Conservation (phyloP, 192 early-diverging fungal genomes). For the Ambispora gerdemannii region DNA sequence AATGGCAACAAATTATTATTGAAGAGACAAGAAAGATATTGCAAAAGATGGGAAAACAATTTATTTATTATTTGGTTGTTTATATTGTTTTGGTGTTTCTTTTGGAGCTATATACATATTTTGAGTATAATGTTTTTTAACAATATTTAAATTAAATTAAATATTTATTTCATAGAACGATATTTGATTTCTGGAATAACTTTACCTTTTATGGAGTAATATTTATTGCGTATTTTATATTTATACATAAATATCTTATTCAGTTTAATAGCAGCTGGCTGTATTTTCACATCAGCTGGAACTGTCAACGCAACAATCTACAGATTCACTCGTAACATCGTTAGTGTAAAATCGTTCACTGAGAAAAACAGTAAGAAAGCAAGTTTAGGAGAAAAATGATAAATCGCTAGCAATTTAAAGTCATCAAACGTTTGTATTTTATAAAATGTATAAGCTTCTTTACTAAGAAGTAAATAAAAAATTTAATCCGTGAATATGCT, state of each 20-base stretch:
- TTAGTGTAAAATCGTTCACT: neutral
- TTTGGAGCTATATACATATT: conserved; percentile 17
- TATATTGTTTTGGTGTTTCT: conserved; percentile 22
- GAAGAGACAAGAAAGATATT: neutral
- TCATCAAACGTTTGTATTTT: no score
- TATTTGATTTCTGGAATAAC: neutral
- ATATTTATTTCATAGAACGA: conserved; percentile 14
- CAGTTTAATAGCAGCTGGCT: neutral
- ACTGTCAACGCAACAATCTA: conserved; percentile 13
- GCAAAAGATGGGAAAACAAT: conserved; percentile 13
- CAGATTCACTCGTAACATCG: conserved; percentile 19
- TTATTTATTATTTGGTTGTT: conserved; percentile 18
- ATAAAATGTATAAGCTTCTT: no score
- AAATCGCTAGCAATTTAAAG: no score
- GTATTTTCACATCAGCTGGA: conserved; percentile 18
- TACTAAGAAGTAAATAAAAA: no score
- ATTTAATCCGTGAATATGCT: no score
- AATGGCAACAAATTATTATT: no score
- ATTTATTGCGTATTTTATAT: neutral
- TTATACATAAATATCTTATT: neutral
- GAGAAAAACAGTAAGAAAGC: no score
- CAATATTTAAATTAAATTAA: neutral
- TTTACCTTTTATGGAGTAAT: neutral
- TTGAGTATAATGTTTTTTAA: no score
- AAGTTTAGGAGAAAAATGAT: no score